Base-by-base conservation (phyloP, 495 filamentous ascomycete genomes). In the Penicillium robsamsonii region DNA sequence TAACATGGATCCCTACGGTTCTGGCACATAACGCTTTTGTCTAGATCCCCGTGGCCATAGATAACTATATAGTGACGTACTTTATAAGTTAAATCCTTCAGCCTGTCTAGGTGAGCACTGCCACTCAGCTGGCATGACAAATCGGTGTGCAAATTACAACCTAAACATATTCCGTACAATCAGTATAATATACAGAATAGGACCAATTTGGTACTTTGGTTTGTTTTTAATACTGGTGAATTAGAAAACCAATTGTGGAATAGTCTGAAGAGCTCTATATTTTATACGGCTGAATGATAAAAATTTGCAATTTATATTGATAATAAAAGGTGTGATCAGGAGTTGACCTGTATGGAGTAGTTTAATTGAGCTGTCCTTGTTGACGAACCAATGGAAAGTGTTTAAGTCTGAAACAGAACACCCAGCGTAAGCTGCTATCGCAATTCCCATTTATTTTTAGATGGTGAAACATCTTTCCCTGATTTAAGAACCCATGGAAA, bases 401-500 rank as follows among this genome's bases (percentile, higher is more conserved):
- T 31, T 18, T 13, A 35, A 20, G 52, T 46, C 43, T 33, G 52
- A 54, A 54, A 46, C 52, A 6, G 9, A 18, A 24, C 0, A 22
- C 9, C 24, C 18, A 12, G 3, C 42, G 42, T 46, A 24, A 45
- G 41, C 51, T 22, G 30, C 7, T 44, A 18, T 29, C 31, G 49
- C 18, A 29, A 43, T 44, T 15, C 22, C 15, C 1, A 8, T 22
- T 17, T 46, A 54, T 46, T 46, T 46, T 54, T 54, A 54, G 52
- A 27, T 29, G 24, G 8, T 54, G 52, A 46, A 44, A 53, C 51
- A 22, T 9, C 30, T 44, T 12, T 29, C 24, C 48, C 13, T 22
- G 25, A 5, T 17, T 38, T 4, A 6, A 18, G 25, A 42, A 52
- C 38, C 25, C 50, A 22, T 40, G 30, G 42, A 18, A 33, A 46